A percentile compares a stretch with the other conserved stretches of the same genome.
phyloP scores from a whole-genome alignment of 805 yeast species.

The Phaffomyces thermotolerans region DNA sequence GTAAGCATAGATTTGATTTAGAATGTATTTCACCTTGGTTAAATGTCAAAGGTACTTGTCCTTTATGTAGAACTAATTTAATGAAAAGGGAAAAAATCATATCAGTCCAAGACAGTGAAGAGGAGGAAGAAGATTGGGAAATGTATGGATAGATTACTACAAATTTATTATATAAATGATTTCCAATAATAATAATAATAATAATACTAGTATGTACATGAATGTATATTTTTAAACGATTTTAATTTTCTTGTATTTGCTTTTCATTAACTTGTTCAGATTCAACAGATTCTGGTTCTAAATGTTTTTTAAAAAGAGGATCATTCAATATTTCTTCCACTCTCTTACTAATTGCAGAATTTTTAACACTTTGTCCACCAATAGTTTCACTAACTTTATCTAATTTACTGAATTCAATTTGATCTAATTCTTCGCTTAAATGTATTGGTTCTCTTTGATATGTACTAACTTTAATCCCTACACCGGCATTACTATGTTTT shows the following conservation, averaged over 20 bases:
- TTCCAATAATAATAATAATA: not conserved
- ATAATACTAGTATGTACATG: not conserved
- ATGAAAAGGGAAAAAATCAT: slow-evolving; percentile 38
- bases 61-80: slow-evolving; percentile 76
- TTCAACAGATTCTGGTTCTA: slow-evolving; percentile 10
- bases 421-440: slow-evolving; percentile 33
- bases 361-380: slow-evolving; percentile 10
- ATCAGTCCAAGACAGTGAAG: slow-evolving; percentile 27
- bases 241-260: slow-evolving; percentile 6
- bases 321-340: slow-evolving; percentile 66
- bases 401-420: slow-evolving; percentile 15
- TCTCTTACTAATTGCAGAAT: slow-evolving; percentile 30
- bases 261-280: slow-evolving; percentile 4
- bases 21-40: slow-evolving; percentile 93
- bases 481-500: slow-evolving; percentile 72
- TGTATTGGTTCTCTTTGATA: slow-evolving; percentile 46
- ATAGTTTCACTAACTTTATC: slow-evolving; percentile 4
- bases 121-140: slow-evolving; percentile 67
- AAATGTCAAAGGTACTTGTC: slow-evolving; percentile 67
- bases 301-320: slow-evolving; percentile 58
- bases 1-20: slow-evolving; percentile 69
- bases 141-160: slow-evolving; percentile 51
- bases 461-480: slow-evolving; percentile 72
- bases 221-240: too few relatives aligned
- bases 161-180: not conserved